These are phyloP conservation scores for Trichocladium uniseriatum DNA, from an alignment of 495 filamentous ascomycete genomes.

Conservation along the genomic window DNA sequence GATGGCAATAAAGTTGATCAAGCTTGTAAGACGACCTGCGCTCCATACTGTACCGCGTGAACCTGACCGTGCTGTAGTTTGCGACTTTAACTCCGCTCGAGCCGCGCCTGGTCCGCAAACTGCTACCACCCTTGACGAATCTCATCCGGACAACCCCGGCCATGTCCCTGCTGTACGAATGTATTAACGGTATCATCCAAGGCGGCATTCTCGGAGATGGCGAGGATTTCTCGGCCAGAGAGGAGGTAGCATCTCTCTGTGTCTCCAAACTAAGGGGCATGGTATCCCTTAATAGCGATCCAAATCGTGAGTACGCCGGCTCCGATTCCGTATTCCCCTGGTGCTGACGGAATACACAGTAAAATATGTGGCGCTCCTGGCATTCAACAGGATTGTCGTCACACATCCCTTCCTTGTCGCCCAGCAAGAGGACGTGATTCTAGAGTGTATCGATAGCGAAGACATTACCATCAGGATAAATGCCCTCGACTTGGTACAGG, in stretches of 20 bases:
- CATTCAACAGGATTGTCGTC: conserved; percentile 85
- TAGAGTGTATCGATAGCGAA: conserved; percentile 87
- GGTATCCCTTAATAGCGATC: conserved; percentile 84
- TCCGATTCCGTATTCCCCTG: too few species aligned
- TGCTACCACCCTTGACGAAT: conserved; percentile 87
- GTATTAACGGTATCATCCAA: conserved; percentile 96
- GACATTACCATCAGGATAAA: conserved; percentile 95
- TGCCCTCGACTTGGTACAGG: conserved; percentile 80
- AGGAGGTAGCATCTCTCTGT: conserved; percentile 90
- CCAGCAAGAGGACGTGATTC: conserved; percentile 87
- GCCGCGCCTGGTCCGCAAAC: conserved; percentile 79
- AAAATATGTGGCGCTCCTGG: conserved; percentile 93
- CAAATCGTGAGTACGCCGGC: conserved; percentile 59
- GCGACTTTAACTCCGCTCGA: conserved; percentile 89
- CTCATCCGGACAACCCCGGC: conserved; percentile 90
- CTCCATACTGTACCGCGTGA: not conserved
- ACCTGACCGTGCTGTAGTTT: conserved; percentile 53
- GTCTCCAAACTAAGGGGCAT: conserved; percentile 89
- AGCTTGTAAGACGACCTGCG: conserved; percentile 53
- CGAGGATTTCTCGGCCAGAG: conserved; percentile 65
- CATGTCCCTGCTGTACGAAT: conserved; percentile 95
- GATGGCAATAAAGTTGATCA: conserved; percentile 99
- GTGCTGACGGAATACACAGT: conserved; percentile 42
- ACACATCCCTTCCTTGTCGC: conserved; percentile 82
- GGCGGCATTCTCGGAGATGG: conserved; percentile 81